A percentile compares a stretch with the other conserved stretches of the same genome.
phyloP scores from a whole-genome alignment of 805 yeast species.

The Candida arabinofermentans region DNA sequence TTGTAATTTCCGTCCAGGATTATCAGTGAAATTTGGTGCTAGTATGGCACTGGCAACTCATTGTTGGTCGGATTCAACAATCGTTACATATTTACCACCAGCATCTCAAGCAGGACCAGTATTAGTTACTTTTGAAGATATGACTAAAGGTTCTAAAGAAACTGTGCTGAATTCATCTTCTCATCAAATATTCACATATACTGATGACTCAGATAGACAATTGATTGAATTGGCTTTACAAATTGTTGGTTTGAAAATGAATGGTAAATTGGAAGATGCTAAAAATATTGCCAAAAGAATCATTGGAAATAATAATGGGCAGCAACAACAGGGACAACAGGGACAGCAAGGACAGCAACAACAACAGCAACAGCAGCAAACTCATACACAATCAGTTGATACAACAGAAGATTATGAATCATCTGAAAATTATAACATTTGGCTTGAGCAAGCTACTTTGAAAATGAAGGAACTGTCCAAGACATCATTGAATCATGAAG shows the following conservation, averaged over 20 bases:
- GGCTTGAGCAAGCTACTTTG: constrained; percentile 51
- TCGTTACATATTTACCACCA: constrained; percentile 92
- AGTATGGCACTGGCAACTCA: constrained; percentile 78
- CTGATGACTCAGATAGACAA: constrained; percentile 94
- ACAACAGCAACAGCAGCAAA: constrained; percentile 14
- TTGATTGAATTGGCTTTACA: constrained; percentile 92
- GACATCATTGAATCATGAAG: constrained; percentile 44
- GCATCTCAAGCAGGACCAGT: constrained; percentile 89
- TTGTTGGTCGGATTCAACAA: constrained; percentile 94
- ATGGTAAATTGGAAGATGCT: constrained; percentile 93
- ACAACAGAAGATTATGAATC: not conserved
- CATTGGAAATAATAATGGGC: constrained; percentile 56
- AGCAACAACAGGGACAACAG: constrained; percentile 13
- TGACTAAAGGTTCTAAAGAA: constrained; percentile 10
- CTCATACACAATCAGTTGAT: constrained; percentile 6
- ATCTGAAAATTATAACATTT: constrained; percentile 32
- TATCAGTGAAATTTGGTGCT: constrained; percentile 83
- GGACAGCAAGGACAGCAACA: constrained; percentile 10
- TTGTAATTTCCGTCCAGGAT: constrained; percentile 76
- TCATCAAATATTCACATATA: constrained; percentile 77
- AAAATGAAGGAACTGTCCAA: constrained; percentile 45
- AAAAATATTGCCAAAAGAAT: constrained; percentile 88
- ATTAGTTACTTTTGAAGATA: constrained; percentile 65
- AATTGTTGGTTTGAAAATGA: constrained; percentile 95
- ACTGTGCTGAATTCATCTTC: constrained; percentile 18